Percentiles rank a stretch among this genome's conserved stretches.
phyloP scores from a whole-genome alignment of 2,329 filamentous ascomycete genomes.

The Echinosphaeria canescens region DNA sequence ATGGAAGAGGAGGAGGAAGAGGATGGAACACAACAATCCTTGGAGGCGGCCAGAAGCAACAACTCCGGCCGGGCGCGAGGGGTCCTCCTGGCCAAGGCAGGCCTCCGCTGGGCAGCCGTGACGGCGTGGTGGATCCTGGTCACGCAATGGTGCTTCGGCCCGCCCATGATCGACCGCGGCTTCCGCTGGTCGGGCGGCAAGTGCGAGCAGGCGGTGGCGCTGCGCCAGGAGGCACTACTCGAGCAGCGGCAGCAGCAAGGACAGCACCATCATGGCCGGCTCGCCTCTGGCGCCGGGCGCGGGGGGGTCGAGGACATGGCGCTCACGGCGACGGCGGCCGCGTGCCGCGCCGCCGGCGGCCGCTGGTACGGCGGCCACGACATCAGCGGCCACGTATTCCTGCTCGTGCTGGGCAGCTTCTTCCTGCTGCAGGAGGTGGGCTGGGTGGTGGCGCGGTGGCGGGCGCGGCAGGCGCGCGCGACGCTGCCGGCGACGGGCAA shows the following conservation, averaged over 20 bases:
- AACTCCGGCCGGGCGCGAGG: too few relatives aligned
- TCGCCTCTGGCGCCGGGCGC: background rate
- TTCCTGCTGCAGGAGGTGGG: slow-evolving; percentile 64
- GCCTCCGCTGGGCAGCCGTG: slow-evolving; percentile 47
- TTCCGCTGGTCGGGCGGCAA: slow-evolving; percentile 77
- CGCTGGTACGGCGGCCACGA: slow-evolving; percentile 88
- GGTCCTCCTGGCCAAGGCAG: too few relatives aligned
- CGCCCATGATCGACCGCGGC: slow-evolving; percentile 70
- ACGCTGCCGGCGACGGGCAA: slow-evolving; percentile 15
- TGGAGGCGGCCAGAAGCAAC: too few relatives aligned
- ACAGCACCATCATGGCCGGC: too few relatives aligned
- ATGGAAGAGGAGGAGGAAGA: too few relatives aligned
- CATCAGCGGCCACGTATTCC: slow-evolving; percentile 85
- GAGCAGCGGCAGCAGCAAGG: too few relatives aligned
- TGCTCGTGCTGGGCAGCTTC: slow-evolving; percentile 67
- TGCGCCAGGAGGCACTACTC: too few relatives aligned
- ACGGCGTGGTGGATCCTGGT: slow-evolving; percentile 68
- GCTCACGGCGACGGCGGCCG: slow-evolving; percentile 45
- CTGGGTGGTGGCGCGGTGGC: slow-evolving; percentile 29
- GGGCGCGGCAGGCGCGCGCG: slow-evolving; percentile 8
- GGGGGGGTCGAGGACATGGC: slow-evolving; percentile 8
- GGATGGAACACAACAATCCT: too few relatives aligned
- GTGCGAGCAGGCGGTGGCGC: slow-evolving; percentile 32
- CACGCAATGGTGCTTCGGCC: slow-evolving; percentile 95
- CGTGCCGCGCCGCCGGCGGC: slow-evolving; percentile 68